Evolutionary conservation across 768 basidiomycete genomes (phyloP).

Genomic region (Collybiopsis confluens): DNA sequence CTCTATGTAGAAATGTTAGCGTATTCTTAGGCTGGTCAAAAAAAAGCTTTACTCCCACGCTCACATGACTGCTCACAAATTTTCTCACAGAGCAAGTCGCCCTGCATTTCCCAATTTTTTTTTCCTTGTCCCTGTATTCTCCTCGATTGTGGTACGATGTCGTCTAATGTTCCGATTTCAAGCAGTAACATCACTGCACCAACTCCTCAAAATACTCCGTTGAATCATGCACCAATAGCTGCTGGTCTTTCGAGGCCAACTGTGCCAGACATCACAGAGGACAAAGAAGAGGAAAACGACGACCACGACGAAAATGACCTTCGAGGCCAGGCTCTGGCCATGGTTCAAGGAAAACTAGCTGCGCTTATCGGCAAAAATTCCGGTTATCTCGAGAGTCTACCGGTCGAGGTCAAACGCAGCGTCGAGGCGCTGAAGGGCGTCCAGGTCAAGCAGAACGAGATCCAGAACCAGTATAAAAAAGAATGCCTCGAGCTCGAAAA

Average conservation of each 20-base stretch:
- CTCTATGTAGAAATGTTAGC: no score
- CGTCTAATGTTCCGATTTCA: slow-evolving; percentile 63
- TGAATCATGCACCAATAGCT: slow-evolving; percentile 77
- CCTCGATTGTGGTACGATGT: slow-evolving; percentile 45
- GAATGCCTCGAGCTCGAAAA: slow-evolving; percentile 95
- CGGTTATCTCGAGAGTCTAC: slow-evolving; percentile 90
- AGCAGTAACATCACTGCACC: slow-evolving; percentile 71
- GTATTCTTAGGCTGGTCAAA: no score
- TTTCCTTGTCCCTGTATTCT: not conserved
- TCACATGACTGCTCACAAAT: no score
- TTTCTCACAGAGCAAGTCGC: no score
- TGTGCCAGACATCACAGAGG: slow-evolving; percentile 84
- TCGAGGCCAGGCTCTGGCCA: slow-evolving; percentile 67
- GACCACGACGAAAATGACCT: slow-evolving; percentile 33
- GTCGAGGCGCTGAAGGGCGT: slow-evolving; percentile 93
- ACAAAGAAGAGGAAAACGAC: slow-evolving; percentile 58
- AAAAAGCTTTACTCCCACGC: no score
- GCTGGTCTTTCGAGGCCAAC: slow-evolving; percentile 79
- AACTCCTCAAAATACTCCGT: slow-evolving; percentile 91
- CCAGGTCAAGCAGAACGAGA: slow-evolving; percentile 84
- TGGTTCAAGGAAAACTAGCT: slow-evolving; percentile 87
- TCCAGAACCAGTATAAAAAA: slow-evolving; percentile 91
- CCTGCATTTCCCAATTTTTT: no score
- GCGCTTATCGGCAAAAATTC: slow-evolving; percentile 86
- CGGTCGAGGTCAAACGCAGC: slow-evolving; percentile 74